Percentiles rank a stretch among this genome's conserved stretches.
Conservation (phyloP, 352 stramenopile genomes). For the Globisporangium viniferum region DNA sequence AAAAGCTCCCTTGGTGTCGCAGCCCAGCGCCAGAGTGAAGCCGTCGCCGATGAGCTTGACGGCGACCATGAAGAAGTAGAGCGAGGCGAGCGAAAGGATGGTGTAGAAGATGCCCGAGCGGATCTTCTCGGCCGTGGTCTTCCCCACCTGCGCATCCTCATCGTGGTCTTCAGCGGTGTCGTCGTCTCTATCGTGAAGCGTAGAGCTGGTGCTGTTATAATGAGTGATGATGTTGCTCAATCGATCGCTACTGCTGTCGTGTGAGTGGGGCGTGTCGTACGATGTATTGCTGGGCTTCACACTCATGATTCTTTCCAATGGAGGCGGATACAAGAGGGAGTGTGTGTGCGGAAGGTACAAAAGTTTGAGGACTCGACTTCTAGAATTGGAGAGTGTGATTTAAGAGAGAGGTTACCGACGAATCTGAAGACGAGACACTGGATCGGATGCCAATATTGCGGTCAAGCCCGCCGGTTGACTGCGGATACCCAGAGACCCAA, state of each 20-base stretch:
- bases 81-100: slow-evolving; percentile 35
- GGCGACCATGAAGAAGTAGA: slow-evolving; percentile 84
- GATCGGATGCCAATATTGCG: too few species aligned
- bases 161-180: slow-evolving; percentile 2
- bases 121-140: slow-evolving; percentile 28
- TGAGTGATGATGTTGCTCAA: background rate
- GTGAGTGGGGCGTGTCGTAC: background rate
- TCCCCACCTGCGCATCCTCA: slow-evolving; percentile 21
- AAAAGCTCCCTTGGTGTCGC: slow-evolving; percentile 65
- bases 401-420: too few species aligned
- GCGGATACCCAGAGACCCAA: too few species aligned
- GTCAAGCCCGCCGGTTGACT: too few species aligned
- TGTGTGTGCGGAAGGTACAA: too few species aligned
- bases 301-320: background rate
- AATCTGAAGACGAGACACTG: too few species aligned
- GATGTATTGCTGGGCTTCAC: background rate
- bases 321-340: too few species aligned
- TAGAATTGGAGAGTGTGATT: too few species aligned
- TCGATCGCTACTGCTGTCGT: background rate
- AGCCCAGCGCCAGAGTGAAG: slow-evolving; percentile 71
- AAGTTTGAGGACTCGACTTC: too few species aligned
- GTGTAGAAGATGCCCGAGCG: slow-evolving; percentile 24
- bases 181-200: slow-evolving; percentile 16
- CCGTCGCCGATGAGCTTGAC: slow-evolving; percentile 75
- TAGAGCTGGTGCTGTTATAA: too few species aligned